Conservation (phyloP, 2,329 filamentous ascomycete species). For the Davidsoniella virescens region DNA sequence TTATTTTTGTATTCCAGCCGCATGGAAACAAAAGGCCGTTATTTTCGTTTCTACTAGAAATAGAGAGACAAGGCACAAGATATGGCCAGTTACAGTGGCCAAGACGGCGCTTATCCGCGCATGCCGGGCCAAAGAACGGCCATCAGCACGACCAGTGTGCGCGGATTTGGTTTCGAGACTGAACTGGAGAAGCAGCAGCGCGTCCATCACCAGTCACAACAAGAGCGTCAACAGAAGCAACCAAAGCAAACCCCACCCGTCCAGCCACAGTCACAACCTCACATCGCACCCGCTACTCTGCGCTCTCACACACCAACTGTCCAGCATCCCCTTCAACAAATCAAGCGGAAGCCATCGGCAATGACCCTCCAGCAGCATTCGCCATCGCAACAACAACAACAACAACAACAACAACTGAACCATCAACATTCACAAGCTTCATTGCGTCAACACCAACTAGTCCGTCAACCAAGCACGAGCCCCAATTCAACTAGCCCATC, state of each 20-base stretch:
- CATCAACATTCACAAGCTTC: too few species aligned
- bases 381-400: not conserved
- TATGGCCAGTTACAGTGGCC: conserved; percentile 3
- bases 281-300: too few species aligned
- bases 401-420: not conserved
- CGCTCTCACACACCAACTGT: not conserved
- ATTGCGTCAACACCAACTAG: too few species aligned
- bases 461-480: too few species aligned
- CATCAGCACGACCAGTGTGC: conserved; percentile 1
- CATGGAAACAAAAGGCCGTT: too few species aligned
- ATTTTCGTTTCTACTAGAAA: not conserved
- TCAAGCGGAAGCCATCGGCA: not conserved
- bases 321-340: not conserved
- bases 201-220: not conserved
- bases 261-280: not conserved
- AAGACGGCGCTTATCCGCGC: conserved; percentile 10
- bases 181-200: conserved; percentile 2
- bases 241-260: not conserved
- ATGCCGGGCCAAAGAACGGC: conserved; percentile 5
- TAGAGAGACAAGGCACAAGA: not conserved
- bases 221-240: not conserved
- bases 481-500: too few species aligned
- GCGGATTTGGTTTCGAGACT: conserved; percentile 7
- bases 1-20: not conserved
- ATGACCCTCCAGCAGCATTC: conserved; percentile 1